Base-by-base conservation (phyloP, 257 asterid genomes). In the Solanum stenotomum region DNA sequence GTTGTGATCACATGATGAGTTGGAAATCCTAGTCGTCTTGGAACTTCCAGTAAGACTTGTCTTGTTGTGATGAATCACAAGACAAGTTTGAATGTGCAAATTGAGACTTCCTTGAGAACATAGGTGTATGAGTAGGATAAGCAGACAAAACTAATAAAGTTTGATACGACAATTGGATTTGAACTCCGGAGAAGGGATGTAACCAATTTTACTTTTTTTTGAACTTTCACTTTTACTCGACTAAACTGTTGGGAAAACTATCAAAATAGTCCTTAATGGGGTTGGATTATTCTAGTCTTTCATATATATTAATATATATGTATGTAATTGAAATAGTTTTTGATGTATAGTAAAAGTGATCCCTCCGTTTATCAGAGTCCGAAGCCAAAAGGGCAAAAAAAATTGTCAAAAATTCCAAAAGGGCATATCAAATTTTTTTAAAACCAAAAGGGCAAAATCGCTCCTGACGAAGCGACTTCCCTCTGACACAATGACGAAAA, bases 1-100 rank as follows among this genome's bases (percentile, higher is more conserved):
- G 96, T 90, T 68, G 94, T 92, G 63, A 52, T 52, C 63, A 52
- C 63, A 52, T 52, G n/a, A 52, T 52, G 63, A 52, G 63, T 52
- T 52, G 63, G 63, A 52, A 52, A 52, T 20, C 9, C 63, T 52
- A 16, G 10, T 52, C 1, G 63, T 18, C 63, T 18, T 6, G 63
- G n/a, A 52, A 52, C 63, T 20, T 52, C 63, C n/a, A 6, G 63
- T 52, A 52, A 52, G n/a, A 18, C n/a, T 52, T 52, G 63, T 18
- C 63, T 20, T 52, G 63, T 52, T 20, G 10, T 2, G 63, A 52
- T 18, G 63, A 52, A 52, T 52, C 63, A 52, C 63, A 52, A 52
- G 10, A 52, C 63, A 52, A 18, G 63, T 52, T 52, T 52, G 63
- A 20, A 18, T 18, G 23, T 52, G 63, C 63, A 52, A 52, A 52